phyloP scores from a whole-genome alignment of 73 alveolate genomes.

The Tetrahymena borealis region DNA sequence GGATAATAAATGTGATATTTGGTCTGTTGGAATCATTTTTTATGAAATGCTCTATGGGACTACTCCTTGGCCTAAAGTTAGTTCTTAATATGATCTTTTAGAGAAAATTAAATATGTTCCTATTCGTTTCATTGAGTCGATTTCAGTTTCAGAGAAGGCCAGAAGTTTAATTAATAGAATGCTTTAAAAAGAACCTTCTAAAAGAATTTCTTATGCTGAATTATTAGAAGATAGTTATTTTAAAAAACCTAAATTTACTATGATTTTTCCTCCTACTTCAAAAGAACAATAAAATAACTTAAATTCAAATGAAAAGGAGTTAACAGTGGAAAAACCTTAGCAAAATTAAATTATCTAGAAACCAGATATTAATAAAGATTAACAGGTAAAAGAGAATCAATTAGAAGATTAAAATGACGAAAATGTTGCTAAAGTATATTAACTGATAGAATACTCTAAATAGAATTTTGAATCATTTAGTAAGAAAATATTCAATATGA shows the following conservation, averaged over 20 bases:
- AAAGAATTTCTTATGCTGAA: not conserved
- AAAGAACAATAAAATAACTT: not conserved
- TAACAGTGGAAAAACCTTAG: not conserved
- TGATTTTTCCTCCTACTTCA: not conserved
- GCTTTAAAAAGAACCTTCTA: not conserved
- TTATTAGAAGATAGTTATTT: not conserved
- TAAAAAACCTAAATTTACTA: not conserved
- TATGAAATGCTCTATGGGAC: not conserved
- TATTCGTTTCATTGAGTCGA: not conserved
- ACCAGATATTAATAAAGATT: not conserved
- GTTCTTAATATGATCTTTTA: not conserved
- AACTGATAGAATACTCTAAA: not conserved
- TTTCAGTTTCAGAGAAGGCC: not conserved
- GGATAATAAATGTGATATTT: not conserved
- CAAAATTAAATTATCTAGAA: not conserved
- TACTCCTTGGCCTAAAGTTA: not conserved
- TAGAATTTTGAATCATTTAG: not conserved
- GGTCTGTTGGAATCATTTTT: not conserved
- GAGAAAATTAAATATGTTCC: not conserved
- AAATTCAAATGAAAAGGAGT: not conserved
- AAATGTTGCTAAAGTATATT: not conserved
- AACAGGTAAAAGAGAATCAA: not conserved
- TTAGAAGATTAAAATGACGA: not conserved
- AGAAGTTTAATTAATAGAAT: not conserved
- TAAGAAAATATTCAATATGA: not conserved